Conservation (phyloP, 1,284 basidiomycete species). For the Schizophyllum commune region DNA sequence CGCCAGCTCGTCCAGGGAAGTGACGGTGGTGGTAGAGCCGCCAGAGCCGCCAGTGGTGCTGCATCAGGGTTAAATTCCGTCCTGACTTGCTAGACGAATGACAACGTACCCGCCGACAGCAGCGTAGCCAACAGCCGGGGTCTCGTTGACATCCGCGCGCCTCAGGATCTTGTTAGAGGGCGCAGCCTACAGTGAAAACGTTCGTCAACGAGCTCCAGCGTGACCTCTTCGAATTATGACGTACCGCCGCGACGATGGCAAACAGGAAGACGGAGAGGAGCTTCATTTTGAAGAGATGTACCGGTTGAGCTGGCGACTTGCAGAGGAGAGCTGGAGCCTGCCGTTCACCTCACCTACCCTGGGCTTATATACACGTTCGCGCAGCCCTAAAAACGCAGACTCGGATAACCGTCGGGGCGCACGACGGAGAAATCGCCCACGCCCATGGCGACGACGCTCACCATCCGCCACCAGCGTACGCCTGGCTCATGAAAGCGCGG, state of each 20-base stretch:
- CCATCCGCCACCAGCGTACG: too few relatives aligned
- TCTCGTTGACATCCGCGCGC: background rate
- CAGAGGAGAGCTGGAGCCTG: background rate
- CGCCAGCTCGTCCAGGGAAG: conserved; percentile 25
- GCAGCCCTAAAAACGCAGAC: too few relatives aligned
- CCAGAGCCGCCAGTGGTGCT: conserved; percentile 39
- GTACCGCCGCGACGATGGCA: background rate
- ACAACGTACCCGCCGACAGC: background rate
- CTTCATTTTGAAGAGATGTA: background rate
- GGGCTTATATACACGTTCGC: background rate
- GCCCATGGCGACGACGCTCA: background rate
- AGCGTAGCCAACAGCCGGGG: background rate
- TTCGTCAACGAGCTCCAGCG: too few relatives aligned
- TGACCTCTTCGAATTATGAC: too few relatives aligned
- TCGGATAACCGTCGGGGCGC: background rate
- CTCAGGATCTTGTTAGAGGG: background rate
- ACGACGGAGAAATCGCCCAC: background rate
- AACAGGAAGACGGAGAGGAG: background rate
- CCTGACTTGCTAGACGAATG: too few relatives aligned
- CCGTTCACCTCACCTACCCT: background rate
- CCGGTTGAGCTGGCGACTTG: background rate
- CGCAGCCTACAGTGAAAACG: too few relatives aligned
- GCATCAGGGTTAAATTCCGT: background rate
- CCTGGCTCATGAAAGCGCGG: too few relatives aligned
- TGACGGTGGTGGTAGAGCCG: conserved; percentile 35